phyloP scores from a whole-genome alignment of 768 basidiomycete species.

The Agrocybe praecox region DNA sequence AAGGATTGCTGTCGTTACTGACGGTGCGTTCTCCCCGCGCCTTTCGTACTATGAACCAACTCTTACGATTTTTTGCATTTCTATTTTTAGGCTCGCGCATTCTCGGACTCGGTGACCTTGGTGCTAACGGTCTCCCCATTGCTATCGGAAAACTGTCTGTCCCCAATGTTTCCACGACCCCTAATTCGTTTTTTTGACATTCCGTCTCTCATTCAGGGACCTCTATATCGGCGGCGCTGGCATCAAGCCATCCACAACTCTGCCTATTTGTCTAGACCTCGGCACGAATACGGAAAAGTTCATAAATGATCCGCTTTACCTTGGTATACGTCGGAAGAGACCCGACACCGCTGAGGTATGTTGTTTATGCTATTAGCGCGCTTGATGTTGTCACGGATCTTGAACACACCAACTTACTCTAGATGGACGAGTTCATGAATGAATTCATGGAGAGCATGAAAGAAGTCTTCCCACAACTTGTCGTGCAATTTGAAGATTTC shows the following conservation, averaged over 20 bases:
- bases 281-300: conserved; percentile 74
- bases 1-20: conserved; percentile 78
- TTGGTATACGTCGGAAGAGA: conserved; percentile 64
- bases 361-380: not conserved
- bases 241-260: conserved; percentile 51
- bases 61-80: conserved; percentile 6
- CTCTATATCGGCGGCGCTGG: conserved; percentile 77
- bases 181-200: not conserved
- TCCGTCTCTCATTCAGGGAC: conserved; percentile 36
- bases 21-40: conserved; percentile 42
- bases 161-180: not conserved
- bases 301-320: conserved; percentile 73
- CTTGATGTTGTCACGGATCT: conserved; percentile 1
- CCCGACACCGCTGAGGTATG: conserved; percentile 45
- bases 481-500: conserved; percentile 81
- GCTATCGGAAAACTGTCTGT: conserved; percentile 74
- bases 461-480: conserved; percentile 62
- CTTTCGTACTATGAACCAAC: conserved; percentile 13
- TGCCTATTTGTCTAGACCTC: conserved; percentile 74
- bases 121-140: conserved; percentile 57
- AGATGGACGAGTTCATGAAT: conserved; percentile 78
- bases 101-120: conserved; percentile 62
- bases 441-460: conserved; percentile 74
- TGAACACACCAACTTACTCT: not conserved
- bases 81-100: conserved; percentile 60